A percentile compares a stretch with the other conserved stretches of the same genome.
Conservation (phyloP, 2,329 filamentous ascomycete genomes). For the Lecanicillium sp. region DNA sequence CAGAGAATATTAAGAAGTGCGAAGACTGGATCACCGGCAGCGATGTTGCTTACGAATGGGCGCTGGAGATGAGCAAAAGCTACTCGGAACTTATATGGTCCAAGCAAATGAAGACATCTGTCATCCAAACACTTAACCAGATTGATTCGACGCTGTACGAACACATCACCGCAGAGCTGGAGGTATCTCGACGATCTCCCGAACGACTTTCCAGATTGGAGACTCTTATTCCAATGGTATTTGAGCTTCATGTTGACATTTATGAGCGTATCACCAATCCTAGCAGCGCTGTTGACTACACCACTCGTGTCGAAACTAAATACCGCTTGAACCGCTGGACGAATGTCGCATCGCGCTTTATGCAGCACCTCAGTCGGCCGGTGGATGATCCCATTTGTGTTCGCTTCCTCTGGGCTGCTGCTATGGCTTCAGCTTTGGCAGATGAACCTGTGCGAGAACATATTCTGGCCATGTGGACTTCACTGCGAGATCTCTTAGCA, state of each 20-base stretch:
- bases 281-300: slow-evolving; percentile 43
- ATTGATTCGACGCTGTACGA: slow-evolving; percentile 45
- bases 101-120: slow-evolving; percentile 46
- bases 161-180: slow-evolving; percentile 35
- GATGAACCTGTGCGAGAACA: slow-evolving; percentile 49
- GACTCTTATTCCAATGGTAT: slow-evolving; percentile 47
- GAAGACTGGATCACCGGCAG: slow-evolving; percentile 43
- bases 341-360: slow-evolving; percentile 37
- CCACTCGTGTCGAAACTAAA: slow-evolving; percentile 40
- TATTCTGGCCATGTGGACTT: slow-evolving; percentile 50
- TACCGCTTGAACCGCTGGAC: slow-evolving; percentile 45
- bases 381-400: slow-evolving; percentile 32
- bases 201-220: slow-evolving; percentile 27
- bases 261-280: slow-evolving; percentile 52
- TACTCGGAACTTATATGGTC: slow-evolving; percentile 52
- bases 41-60: slow-evolving; percentile 53
- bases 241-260: slow-evolving; percentile 55
- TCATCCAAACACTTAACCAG: slow-evolving; percentile 48
- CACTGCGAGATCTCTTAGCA: slow-evolving; percentile 43
- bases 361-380: slow-evolving; percentile 26
- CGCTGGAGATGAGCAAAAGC: slow-evolving; percentile 39
- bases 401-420: slow-evolving; percentile 52
- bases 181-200: slow-evolving; percentile 15
- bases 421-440: slow-evolving; percentile 43
- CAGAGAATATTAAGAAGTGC: slow-evolving; percentile 34